Percentiles rank a stretch among this genome's conserved stretches.
Conservation (phyloP, 2,329 filamentous ascomycete species). For the Talaromyces sp. region DNA sequence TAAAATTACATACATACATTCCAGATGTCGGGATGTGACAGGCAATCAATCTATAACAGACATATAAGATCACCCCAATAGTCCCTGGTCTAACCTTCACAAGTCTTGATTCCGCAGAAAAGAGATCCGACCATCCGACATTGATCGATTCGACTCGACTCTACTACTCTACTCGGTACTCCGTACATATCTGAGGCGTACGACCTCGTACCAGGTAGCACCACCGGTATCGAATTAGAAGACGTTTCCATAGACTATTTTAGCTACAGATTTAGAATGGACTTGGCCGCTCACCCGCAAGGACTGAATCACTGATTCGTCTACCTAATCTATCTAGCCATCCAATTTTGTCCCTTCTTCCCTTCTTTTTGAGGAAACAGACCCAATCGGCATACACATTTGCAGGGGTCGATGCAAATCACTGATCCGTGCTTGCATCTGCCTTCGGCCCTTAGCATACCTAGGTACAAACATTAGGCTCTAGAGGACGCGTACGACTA, state of each 20-base stretch:
- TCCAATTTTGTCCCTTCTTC: background rate
- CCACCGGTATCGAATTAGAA: background rate
- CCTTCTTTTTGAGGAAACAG: background rate
- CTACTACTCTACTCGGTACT: background rate
- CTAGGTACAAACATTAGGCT: background rate
- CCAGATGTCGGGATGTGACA: background rate
- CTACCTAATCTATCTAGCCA: too few relatives aligned
- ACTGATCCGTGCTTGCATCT: constrained; percentile 11
- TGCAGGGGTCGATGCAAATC: constrained; percentile 8
- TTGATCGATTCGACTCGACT: background rate
- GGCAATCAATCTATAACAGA: background rate
- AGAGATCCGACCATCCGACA: background rate
- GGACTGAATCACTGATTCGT: background rate
- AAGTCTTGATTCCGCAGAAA: background rate
- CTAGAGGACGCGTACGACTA: too few relatives aligned
- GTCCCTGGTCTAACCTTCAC: background rate
- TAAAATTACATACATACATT: background rate
- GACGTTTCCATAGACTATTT: background rate
- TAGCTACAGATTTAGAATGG: constrained; percentile 5
- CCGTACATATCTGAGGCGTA: background rate
- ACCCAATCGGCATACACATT: background rate
- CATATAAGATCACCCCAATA: background rate
- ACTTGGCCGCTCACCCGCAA: background rate
- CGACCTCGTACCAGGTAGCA: background rate
- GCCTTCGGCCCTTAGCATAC: background rate